A percentile compares a stretch with the other conserved stretches of the same genome.
Conservation (phyloP, 768 basidiomycete genomes). For the Phaeotremella skinneri region DNA sequence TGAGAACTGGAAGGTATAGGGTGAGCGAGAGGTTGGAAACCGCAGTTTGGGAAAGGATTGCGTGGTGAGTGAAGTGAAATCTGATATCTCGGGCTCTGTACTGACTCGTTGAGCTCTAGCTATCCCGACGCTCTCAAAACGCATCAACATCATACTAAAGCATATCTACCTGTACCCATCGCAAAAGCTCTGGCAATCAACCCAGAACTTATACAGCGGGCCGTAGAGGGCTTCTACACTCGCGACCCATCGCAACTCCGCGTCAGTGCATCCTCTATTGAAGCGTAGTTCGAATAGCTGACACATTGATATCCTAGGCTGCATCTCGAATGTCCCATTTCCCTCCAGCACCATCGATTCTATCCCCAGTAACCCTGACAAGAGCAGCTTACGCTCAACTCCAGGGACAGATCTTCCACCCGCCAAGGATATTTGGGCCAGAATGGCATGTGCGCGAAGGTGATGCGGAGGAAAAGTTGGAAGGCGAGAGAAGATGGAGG, state of each 20-base stretch:
- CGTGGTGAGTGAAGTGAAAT: constrained; percentile 56
- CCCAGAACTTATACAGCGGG: constrained; percentile 74
- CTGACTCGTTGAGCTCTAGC: constrained; percentile 50
- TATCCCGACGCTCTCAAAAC: constrained; percentile 68
- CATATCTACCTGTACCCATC: constrained; percentile 75
- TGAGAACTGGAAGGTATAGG: constrained; percentile 56
- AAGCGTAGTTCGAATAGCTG: background rate
- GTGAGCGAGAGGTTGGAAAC: constrained; percentile 65
- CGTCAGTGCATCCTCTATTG: constrained; percentile 55
- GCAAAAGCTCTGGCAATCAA: constrained; percentile 66
- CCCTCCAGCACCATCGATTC: constrained; percentile 64
- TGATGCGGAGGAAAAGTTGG: constrained; percentile 56
- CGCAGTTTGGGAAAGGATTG: constrained; percentile 68
- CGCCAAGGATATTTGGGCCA: constrained; percentile 80
- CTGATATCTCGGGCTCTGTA: background rate
- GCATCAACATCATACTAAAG: constrained; percentile 71
- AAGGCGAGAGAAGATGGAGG: constrained; percentile 69
- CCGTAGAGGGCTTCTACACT: constrained; percentile 90
- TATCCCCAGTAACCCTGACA: constrained; percentile 71
- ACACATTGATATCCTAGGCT: constrained; percentile 56
- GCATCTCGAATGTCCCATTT: constrained; percentile 89
- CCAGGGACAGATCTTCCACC: constrained; percentile 83
- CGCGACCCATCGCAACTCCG: constrained; percentile 86
- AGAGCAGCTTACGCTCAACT: constrained; percentile 92
- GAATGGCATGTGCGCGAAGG: constrained; percentile 43